Conservation (phyloP, 176 grass and related monocot genomes). For the Tuctoria greenei region DNA sequence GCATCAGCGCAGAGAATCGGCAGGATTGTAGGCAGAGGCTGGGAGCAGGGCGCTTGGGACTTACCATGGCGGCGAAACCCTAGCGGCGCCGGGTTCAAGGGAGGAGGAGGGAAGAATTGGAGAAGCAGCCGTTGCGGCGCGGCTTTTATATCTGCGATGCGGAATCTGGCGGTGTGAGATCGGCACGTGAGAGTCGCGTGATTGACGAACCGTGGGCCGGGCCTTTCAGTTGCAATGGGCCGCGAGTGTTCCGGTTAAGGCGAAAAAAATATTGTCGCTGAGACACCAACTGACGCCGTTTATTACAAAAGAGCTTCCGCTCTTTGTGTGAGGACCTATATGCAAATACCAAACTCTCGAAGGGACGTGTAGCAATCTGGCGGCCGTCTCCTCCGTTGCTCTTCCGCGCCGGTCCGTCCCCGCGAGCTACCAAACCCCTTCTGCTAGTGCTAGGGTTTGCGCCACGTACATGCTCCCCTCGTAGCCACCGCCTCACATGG, state of each 20-base stretch:
- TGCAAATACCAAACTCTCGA: neutral
- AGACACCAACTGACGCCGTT: neutral
- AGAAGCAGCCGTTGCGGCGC: neutral
- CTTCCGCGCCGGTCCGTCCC: neutral
- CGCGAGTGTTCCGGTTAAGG: neutral
- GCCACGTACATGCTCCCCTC: constrained; percentile 23
- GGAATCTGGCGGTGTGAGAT: neutral
- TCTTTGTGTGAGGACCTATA: neutral
- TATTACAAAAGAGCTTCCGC: neutral
- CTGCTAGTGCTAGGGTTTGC: constrained; percentile 46
- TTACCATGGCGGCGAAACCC: constrained; percentile 43
- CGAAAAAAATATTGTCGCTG: neutral
- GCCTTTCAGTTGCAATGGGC: neutral
- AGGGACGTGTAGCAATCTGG: neutral
- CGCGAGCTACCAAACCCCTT: constrained; percentile 4
- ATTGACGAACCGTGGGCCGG: neutral
- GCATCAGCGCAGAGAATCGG: neutral
- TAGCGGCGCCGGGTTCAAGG: neutral
- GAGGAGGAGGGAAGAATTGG: neutral
- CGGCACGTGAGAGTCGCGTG: neutral
- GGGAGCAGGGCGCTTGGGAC: neutral
- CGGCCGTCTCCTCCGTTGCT: neutral
- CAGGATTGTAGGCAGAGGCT: neutral
- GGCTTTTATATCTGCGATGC: neutral
- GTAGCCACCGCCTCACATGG: constrained; percentile 28